A percentile compares a stretch with the other conserved stretches of the same genome.
Evolutionary conservation across 169 alveolate genomes (phyloP).

Genomic region (Sarcocystis neurona): DNA sequence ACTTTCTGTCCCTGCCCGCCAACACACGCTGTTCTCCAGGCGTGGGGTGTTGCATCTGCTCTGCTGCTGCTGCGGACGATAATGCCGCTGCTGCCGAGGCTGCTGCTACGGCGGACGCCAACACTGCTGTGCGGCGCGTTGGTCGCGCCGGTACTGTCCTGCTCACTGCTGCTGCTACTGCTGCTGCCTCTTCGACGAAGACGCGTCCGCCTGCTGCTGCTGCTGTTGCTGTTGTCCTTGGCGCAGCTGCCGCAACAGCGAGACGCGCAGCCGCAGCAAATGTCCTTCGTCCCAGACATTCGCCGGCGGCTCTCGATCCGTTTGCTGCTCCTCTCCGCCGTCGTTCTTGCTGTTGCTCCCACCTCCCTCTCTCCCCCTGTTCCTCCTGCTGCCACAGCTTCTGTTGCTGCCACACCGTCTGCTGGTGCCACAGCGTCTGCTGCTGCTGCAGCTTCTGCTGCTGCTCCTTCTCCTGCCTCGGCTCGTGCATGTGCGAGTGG

Average conservation of each 20-base stretch:
- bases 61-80: no score
- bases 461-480: not conserved
- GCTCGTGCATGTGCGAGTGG: not conserved
- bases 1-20: no score
- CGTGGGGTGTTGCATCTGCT: no score
- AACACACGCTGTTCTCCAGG: no score
- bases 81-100: slow-evolving; percentile 3
- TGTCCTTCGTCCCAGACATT: no score
- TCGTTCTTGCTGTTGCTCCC: no score
- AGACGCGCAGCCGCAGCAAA: not conserved
- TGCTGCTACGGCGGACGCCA: not conserved
- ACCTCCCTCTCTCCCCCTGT: no score
- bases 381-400: no score
- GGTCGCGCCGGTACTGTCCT: not conserved
- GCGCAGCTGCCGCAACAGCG: not conserved
- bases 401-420: slow-evolving; percentile 29
- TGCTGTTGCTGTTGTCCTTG: not conserved
- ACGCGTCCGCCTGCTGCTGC: slow-evolving; percentile 37
- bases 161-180: slow-evolving; percentile 12
- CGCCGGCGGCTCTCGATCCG: no score
- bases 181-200: slow-evolving; percentile 29
- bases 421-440: not conserved
- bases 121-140: not conserved
- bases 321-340: no score
- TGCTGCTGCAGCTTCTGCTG: slow-evolving; percentile 26